Evolutionary conservation across 2,329 filamentous ascomycete species (phyloP), one percentile per base, ranked within the genome.

Genomic region (Sordariomycetes sp.): DNA sequence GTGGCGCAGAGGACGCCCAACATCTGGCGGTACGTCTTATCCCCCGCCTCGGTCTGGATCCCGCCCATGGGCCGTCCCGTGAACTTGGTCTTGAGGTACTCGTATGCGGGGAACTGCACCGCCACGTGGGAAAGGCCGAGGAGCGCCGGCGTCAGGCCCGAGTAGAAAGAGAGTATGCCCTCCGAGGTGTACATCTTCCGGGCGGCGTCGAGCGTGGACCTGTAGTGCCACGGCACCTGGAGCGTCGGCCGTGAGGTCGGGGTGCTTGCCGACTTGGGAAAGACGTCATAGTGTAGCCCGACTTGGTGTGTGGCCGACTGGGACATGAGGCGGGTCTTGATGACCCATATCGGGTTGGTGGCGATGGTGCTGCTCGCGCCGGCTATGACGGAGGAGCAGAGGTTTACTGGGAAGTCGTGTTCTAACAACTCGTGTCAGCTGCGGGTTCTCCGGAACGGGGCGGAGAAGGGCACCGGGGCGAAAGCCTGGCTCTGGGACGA

Each of bases 261-360:
- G 2, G 78, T 81, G 65, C 74, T 80, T 57, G 71, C 67, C 13
- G 76, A 71, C 62, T 76, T 76, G 52, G 79, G 75, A 60, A 75
- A 74, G 61, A 64, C 62, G 28, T 72, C 74, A 61, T 74, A 71
- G 17, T 70, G 75, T 66, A 67, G 75, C 67, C 71, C 75, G 69
- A 67, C 71, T 67, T 70, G 75, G 60, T 65, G 62, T 42, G 62
- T 68, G 72, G 77, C 62, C 79, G 84, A 87, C 74, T 97, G 94
- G 42, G 94, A 96, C 94, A 97, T 97, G 64, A 99, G 81, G 63
- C 94, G 81, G 54, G 94, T 99, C 73, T 99, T 99, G 74, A 99
- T 96, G 42, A 99, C 94, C 94, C 94, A 99, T 60, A 99, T 99
- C 1, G 94, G 94, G 70, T 97, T 99, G 25, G 94, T 99, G 61